These are phyloP conservation scores for Yamadazyma aaseri DNA, from an alignment of 1,139 yeast genomes.

Conservation along the genomic window DNA sequence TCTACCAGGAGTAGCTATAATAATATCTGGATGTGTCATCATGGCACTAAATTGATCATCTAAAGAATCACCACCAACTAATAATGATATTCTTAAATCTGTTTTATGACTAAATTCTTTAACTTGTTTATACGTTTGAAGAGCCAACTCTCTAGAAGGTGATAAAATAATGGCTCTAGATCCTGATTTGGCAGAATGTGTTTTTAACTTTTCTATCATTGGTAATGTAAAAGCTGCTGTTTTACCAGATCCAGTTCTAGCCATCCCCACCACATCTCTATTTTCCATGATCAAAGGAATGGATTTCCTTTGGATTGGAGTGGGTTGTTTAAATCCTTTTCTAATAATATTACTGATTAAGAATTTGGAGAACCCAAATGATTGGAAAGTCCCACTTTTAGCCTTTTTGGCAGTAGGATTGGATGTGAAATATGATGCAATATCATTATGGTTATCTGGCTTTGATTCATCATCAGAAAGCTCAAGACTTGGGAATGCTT, in stretches of 20 bases:
- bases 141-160: conserved; percentile 91
- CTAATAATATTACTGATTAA: conserved; percentile 68
- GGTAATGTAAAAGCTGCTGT: conserved; percentile 94
- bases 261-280: conserved; percentile 97
- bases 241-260: conserved; percentile 98
- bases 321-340: conserved; percentile 92
- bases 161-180: conserved; percentile 82
- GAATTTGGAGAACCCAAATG: conserved; percentile 81
- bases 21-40: conserved; percentile 92
- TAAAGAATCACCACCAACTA: conserved; percentile 96
- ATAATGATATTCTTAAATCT: conserved; percentile 72
- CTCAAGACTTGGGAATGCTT: conserved; percentile 63
- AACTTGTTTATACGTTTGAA: conserved; percentile 86
- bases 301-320: conserved; percentile 96
- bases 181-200: conserved; percentile 83
- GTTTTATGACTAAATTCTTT: conserved; percentile 86
- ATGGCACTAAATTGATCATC: conserved; percentile 93
- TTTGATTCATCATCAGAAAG: conserved; percentile 61
- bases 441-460: conserved; percentile 24
- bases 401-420: conserved; percentile 58
- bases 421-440: conserved; percentile 37
- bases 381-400: conserved; percentile 82
- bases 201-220: conserved; percentile 76
- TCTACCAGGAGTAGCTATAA: conserved; percentile 97
- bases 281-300: conserved; percentile 85